Evolutionary conservation across 2,329 filamentous ascomycete genomes (phyloP), one percentile per base, ranked within the genome.

Genomic region (Neofusicoccum sp.): DNA sequence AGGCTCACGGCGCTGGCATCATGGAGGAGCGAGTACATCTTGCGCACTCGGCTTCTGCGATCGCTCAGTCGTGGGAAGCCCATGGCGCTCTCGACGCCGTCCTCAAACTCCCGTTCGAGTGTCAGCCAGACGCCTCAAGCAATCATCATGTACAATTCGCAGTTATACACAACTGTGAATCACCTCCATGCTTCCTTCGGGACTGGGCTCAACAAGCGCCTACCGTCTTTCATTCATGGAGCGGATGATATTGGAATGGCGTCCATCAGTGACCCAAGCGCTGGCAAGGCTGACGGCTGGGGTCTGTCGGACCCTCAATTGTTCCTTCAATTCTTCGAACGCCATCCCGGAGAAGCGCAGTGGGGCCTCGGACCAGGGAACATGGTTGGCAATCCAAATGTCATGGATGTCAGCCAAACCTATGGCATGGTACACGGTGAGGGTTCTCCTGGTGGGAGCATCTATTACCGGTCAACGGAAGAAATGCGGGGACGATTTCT

Each of bases 1-100:
- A 86, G 93, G 44, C 82, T 99, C 59, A 96, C 90, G 8, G 82
- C 87, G 3, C 78, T 93, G 63, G 89, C 92, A n/a, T 95, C 93
- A 7, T 98, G 95, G 93, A 86, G 93, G 67, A 97, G 91, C 75
- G 95, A 99, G 74, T 99, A 98, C 70, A 89, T 98, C 49, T 78
- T 96, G 61, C 85, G 95, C 48, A 97, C 92, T 1, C 85, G 91
- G 48, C 83, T 98, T 56, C 78, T 98, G 57, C 86, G 92, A 45
- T 95, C 90, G 63, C 80, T 98, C 61, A 84, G 84, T 48, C 87
- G 91, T 62, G 95, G 93, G 54, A 96, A 93, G 71, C 91, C 93
- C 28, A 72, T 78, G 12, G 82, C 87, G 38, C 78, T 80, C 8
- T 72, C 47, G 4, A 44, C 47, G 40, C 11, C 41, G 12, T 51